Base-by-base conservation (phyloP, 768 basidiomycete species). In the Hydnum rufescens region DNA sequence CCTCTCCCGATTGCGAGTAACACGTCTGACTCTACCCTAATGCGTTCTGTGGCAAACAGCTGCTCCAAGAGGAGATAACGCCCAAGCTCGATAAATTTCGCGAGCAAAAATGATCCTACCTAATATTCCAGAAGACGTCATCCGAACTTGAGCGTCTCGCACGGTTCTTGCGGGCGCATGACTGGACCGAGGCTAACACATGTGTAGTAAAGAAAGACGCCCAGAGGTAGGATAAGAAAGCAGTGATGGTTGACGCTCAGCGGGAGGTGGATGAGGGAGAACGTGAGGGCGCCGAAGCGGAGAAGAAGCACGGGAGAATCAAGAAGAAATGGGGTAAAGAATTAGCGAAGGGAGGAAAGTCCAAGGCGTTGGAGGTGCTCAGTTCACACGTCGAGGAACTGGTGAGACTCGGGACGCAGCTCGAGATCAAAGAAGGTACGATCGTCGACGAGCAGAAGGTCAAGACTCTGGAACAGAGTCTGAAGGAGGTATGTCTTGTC, bases 41-140 rank as follows among this genome's bases (percentile, higher is more conserved):
- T 26, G 13, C 1, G 26, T 28, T 28, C 13, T 16, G 26, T 8
- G 5, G 2, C 36, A 32, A 44, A 34, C 56, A 69, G 65, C 70
- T 86, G 19, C 75, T 96, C 25, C 65, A 68, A 0, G 90, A 96
- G 64, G 95, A 96, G 66, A 95, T 97, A 61, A 81, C 77, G 0
- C 93, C 95, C 0, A 97, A 96, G 62, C 71, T 97, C 42, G 82
- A 96, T 61, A 88, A 81, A 57, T 77, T 96, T 2, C 78, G 93
- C 5, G 69, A 70, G 19, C 88, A 99, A 68, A 96, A 95, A 63
- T 76, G 86, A 30, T 75, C 81, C 4, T 96, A 77, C 61, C 71
- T 97, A 29, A 78, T 81, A 57, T 97, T 79, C 63, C 93, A 95
- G 64, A 97, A 96, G 66, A 74, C 82, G 0, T 76, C 75, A 36